These are phyloP conservation scores for Cajanus cajan DNA, from an alignment of 306 rosid genomes.

Conservation along the genomic window DNA sequence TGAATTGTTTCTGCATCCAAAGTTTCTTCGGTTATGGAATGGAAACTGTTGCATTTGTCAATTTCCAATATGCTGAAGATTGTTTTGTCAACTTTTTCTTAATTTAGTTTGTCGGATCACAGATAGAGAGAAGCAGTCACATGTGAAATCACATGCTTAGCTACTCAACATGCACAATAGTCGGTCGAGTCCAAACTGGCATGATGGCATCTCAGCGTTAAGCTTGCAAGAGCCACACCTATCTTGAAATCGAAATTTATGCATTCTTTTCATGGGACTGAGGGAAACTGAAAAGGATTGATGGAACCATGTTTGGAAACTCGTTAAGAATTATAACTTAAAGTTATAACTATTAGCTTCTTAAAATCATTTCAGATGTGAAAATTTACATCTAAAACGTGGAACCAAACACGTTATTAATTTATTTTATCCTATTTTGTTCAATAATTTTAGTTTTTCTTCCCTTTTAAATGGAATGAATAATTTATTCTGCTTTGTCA, in stretches of 20 bases:
- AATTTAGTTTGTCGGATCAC: conserved; percentile 17
- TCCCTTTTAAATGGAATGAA: background rate
- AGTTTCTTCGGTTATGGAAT: background rate
- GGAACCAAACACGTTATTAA: too few relatives aligned
- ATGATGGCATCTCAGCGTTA: background rate
- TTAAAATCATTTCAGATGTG: too few relatives aligned
- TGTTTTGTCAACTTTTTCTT: conserved; percentile 34
- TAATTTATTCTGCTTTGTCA: background rate
- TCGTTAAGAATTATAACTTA: too few relatives aligned
- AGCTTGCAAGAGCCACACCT: conserved; percentile 8
- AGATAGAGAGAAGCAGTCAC: conserved; percentile 26
- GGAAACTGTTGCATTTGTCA: conserved; percentile 28
- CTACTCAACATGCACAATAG: conserved; percentile 35
- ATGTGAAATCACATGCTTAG: conserved; percentile 44
- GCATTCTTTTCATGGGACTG: background rate
- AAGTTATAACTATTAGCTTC: too few relatives aligned
- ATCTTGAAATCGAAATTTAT: background rate
- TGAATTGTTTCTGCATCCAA: conserved; percentile 9
- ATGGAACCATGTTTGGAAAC: too few relatives aligned
- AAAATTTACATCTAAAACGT: too few relatives aligned
- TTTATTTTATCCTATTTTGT: too few relatives aligned
- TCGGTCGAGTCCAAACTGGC: conserved; percentile 21
- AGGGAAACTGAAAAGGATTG: background rate
- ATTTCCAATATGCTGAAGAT: conserved; percentile 29
- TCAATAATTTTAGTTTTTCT: background rate